A percentile compares a stretch with the other conserved stretches of the same genome.
These are phyloP conservation scores for Veloboletus limbatus DNA, from an alignment of 1,284 basidiomycete species.

Conservation along the genomic window DNA sequence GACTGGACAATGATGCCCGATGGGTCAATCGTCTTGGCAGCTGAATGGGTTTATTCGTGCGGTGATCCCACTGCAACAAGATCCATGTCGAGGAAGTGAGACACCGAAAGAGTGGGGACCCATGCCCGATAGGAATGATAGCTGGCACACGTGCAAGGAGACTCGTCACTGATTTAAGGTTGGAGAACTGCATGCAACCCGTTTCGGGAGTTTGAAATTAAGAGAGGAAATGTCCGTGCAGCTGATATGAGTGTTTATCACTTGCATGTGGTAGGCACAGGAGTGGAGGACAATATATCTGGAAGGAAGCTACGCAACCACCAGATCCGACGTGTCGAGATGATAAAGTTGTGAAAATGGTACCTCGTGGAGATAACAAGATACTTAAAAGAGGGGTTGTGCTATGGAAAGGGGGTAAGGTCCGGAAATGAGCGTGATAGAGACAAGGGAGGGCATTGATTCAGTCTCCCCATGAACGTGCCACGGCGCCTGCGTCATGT, in stretches of 20 bases:
- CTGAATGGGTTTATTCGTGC: slow-evolving; percentile 9
- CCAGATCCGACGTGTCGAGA: slow-evolving; percentile 30
- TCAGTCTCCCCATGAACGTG: slow-evolving; percentile 36
- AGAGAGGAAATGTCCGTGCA: slow-evolving; percentile 20
- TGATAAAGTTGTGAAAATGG: slow-evolving; percentile 22
- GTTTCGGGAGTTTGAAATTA: slow-evolving; percentile 26
- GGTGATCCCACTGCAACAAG: slow-evolving; percentile 17
- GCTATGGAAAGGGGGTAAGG: slow-evolving; percentile 22
- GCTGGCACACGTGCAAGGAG: slow-evolving; percentile 10
- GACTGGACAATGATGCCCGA: slow-evolving; percentile 1
- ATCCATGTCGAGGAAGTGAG: slow-evolving; percentile 26
- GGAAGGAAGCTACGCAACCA: slow-evolving; percentile 27
- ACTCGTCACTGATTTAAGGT: slow-evolving; percentile 16
- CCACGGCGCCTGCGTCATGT: slow-evolving; percentile 33
- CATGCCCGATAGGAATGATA: slow-evolving; percentile 7
- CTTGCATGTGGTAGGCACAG: slow-evolving; percentile 23
- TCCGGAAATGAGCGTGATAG: slow-evolving; percentile 33
- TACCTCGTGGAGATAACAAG: slow-evolving; percentile 37
- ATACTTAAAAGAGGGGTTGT: slow-evolving; percentile 21
- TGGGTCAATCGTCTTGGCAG: slow-evolving; percentile 6
- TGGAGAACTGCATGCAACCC: slow-evolving; percentile 10
- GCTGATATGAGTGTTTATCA: slow-evolving; percentile 12
- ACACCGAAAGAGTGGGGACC: slow-evolving; percentile 8
- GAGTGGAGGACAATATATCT: slow-evolving; percentile 27
- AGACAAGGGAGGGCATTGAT: slow-evolving; percentile 13